phyloP scores from a whole-genome alignment of 1,284 basidiomycete species.

The Ceratobasidium sp. region DNA sequence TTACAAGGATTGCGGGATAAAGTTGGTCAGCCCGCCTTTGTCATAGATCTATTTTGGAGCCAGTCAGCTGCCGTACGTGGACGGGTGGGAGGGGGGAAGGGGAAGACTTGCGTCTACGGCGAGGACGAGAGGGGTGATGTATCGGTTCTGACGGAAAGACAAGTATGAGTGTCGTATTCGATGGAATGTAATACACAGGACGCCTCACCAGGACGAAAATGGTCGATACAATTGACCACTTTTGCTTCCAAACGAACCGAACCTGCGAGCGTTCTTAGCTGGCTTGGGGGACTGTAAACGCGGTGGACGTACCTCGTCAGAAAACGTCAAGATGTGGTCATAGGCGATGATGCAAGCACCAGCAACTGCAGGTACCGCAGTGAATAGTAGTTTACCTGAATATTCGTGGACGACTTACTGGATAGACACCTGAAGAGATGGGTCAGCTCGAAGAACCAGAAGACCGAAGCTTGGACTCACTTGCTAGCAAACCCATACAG shows the following conservation, averaged over 20 bases:
- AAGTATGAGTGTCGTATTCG: background rate
- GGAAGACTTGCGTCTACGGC: slow-evolving; percentile 10
- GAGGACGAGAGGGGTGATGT: slow-evolving; percentile 26
- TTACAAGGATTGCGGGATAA: slow-evolving; percentile 29
- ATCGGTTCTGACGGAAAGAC: slow-evolving; percentile 18
- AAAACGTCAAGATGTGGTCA: slow-evolving; percentile 44
- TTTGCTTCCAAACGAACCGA: slow-evolving; percentile 44
- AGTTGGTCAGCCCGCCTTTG: slow-evolving; percentile 40
- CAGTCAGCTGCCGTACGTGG: background rate
- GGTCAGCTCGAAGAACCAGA: background rate
- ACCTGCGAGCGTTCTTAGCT: slow-evolving; percentile 23
- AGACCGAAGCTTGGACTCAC: background rate
- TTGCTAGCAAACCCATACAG: slow-evolving; percentile 27
- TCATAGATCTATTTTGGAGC: slow-evolving; percentile 18
- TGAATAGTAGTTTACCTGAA: background rate
- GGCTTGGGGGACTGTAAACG: background rate
- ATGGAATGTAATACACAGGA: background rate
- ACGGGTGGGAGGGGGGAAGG: too few relatives aligned
- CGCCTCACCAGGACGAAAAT: slow-evolving; percentile 40
- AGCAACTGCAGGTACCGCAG: slow-evolving; percentile 36
- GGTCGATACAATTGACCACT: slow-evolving; percentile 36
- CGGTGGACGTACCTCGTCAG: slow-evolving; percentile 39
- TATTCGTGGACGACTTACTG: background rate
- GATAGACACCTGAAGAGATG: background rate
- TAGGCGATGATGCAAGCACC: slow-evolving; percentile 38